These are phyloP conservation scores for Mrakia gelida DNA, from an alignment of 768 basidiomycete genomes.

Conservation along the genomic window DNA sequence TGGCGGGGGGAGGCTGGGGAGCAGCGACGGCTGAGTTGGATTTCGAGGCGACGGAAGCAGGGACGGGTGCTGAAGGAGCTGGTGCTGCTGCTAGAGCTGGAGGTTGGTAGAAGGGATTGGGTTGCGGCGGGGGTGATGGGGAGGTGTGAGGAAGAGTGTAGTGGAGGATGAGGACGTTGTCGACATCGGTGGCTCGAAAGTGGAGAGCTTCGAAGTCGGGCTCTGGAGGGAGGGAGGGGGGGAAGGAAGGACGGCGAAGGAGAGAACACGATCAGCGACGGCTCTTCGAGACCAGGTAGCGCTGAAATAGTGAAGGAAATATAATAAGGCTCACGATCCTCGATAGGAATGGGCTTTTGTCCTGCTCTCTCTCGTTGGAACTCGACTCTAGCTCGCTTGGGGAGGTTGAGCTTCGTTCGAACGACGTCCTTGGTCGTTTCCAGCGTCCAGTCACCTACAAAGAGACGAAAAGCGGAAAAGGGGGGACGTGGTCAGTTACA, in stretches of 20 bases:
- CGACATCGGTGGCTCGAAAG: not conserved
- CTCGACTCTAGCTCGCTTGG: not conserved
- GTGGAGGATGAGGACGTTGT: not conserved
- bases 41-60: not conserved
- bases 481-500: not conserved
- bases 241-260: not conserved
- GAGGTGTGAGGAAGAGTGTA: not conserved
- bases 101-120: not conserved
- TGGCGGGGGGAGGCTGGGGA: not conserved
- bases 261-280: not conserved
- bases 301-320: too few species aligned
- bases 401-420: not conserved
- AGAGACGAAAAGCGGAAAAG: not conserved
- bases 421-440: not conserved
- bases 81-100: not conserved
- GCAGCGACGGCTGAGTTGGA: not conserved
- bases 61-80: not conserved
- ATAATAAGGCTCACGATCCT: not conserved
- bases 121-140: not conserved
- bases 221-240: not conserved
- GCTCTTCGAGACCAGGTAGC: too few species aligned
- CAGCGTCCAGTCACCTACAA: not conserved
- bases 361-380: not conserved
- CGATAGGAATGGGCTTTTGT: not conserved
- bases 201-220: not conserved